phyloP scores from a whole-genome alignment of 2,329 filamentous ascomycete species.

The Westerdykella aurantiaca region DNA sequence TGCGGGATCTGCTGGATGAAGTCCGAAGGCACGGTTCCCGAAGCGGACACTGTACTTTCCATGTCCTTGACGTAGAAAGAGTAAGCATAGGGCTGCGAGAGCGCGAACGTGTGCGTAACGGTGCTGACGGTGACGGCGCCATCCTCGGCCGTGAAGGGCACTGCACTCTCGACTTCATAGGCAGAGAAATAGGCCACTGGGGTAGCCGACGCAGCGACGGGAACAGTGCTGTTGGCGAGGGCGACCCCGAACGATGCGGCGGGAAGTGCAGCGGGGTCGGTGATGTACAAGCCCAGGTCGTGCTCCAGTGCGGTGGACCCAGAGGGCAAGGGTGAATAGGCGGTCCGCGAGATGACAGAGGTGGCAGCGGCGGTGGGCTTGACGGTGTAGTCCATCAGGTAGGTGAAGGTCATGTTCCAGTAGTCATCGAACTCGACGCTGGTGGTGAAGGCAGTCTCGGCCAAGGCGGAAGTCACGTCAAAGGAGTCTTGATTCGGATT shows the following conservation, averaged over 20 bases:
- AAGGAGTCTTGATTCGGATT: conserved; percentile 22
- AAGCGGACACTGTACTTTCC: conserved; percentile 19
- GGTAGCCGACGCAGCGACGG: conserved; percentile 27
- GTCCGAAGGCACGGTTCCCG: conserved; percentile 30
- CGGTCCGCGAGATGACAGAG: conserved; percentile 22
- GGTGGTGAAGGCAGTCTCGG: conserved; percentile 18
- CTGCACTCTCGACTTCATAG: conserved; percentile 39
- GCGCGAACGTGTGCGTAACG: conserved; percentile 29
- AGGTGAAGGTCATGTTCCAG: conserved; percentile 17
- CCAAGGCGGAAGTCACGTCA: conserved; percentile 20
- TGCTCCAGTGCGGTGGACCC: conserved; percentile 17
- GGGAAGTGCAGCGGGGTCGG: conserved; percentile 7
- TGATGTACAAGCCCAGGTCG: conserved; percentile 8
- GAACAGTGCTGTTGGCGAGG: conserved; percentile 15
- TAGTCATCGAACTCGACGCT: conserved; percentile 18
- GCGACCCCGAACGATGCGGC: conserved; percentile 20
- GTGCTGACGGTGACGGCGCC: conserved; percentile 27
- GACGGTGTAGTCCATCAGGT: conserved; percentile 19
- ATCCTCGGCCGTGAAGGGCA: conserved; percentile 16
- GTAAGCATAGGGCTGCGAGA: conserved; percentile 34
- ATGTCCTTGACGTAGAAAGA: conserved; percentile 32
- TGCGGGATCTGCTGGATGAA: conserved; percentile 34
- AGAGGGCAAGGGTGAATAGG: conserved; percentile 16
- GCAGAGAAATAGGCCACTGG: conserved; percentile 41
- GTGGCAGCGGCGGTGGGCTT: conserved; percentile 30